Evolutionary conservation across 1,139 yeast genomes (phyloP).

Genomic region (Blastobotrys ciferrii): DNA sequence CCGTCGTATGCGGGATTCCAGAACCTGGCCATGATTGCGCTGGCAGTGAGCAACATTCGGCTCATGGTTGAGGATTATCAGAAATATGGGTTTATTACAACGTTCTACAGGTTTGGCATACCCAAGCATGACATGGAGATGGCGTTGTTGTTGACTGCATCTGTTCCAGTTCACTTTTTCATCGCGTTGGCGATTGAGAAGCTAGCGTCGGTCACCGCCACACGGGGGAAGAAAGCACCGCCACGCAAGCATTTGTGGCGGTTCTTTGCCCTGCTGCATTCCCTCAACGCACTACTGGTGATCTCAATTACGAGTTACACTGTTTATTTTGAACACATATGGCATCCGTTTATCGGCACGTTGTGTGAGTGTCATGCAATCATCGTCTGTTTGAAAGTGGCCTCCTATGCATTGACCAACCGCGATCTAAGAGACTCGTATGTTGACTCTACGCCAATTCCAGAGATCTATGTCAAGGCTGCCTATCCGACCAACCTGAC

Average conservation of each 20-base stretch:
- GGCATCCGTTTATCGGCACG: constrained; percentile 46
- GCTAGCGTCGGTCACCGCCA: constrained; percentile 19
- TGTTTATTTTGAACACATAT: constrained; percentile 35
- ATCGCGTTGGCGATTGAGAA: constrained; percentile 39
- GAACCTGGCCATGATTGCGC: constrained; percentile 41
- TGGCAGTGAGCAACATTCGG: constrained; percentile 41
- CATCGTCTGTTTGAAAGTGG: constrained; percentile 41
- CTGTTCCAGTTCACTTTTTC: constrained; percentile 39
- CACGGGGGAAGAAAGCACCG: constrained; percentile 7
- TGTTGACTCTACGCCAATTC: constrained; percentile 29
- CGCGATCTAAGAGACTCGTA: constrained; percentile 42
- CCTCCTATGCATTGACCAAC: constrained; percentile 46
- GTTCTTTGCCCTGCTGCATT: constrained; percentile 36
- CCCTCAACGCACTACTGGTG: constrained; percentile 34
- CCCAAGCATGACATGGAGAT: constrained; percentile 33
- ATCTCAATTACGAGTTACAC: constrained; percentile 36
- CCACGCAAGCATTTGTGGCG: constrained; percentile 32
- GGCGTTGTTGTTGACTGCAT: constrained; percentile 29
- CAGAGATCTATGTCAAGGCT: constrained; percentile 34
- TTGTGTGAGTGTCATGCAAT: constrained; percentile 42
- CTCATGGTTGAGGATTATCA: constrained; percentile 40
- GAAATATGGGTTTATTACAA: constrained; percentile 37
- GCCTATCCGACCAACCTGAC: constrained; percentile 45
- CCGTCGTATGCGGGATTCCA: constrained; percentile 40
- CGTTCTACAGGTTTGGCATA: constrained; percentile 37